These are phyloP conservation scores for Botrytis porri DNA, from an alignment of 2,329 filamentous ascomycete genomes.

Conservation along the genomic window DNA sequence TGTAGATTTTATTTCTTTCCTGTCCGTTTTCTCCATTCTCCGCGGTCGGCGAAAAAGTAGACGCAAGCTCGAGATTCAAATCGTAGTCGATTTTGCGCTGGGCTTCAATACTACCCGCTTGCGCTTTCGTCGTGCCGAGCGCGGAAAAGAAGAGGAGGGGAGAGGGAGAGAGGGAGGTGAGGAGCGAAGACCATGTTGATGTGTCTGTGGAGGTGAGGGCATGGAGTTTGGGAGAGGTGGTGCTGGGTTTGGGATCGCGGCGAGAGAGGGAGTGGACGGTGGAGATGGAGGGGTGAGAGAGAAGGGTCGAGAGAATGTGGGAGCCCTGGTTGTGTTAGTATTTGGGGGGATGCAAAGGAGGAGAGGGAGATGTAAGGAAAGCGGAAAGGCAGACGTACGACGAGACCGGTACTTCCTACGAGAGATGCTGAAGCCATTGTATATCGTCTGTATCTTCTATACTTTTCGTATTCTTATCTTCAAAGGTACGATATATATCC, in stretches of 20 bases:
- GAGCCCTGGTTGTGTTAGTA: conserved; percentile 50
- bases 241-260: conserved; percentile 51
- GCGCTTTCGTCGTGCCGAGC: conserved; percentile 74
- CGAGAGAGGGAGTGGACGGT: conserved; percentile 60
- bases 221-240: conserved; percentile 54
- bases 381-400: conserved; percentile 40
- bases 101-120: conserved; percentile 71
- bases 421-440: conserved; percentile 46
- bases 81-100: conserved; percentile 90
- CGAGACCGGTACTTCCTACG: conserved; percentile 48
- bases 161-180: conserved; percentile 42
- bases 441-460: neutral
- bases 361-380: neutral
- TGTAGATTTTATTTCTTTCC: conserved; percentile 62
- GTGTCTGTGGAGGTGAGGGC: conserved; percentile 67
- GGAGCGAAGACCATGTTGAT: conserved; percentile 61
- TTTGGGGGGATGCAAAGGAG: too few species aligned
- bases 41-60: conserved; percentile 27
- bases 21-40: conserved; percentile 61
- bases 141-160: conserved; percentile 70
- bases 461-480: neutral
- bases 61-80: conserved; percentile 75
- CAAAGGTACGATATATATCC: neutral
- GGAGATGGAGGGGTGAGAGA: conserved; percentile 51
- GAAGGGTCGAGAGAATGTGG: conserved; percentile 67